Evolutionary conservation across 2,329 filamentous ascomycete genomes (phyloP), one percentile per base, ranked within the genome.

Genomic region (Fusarium sp.): DNA sequence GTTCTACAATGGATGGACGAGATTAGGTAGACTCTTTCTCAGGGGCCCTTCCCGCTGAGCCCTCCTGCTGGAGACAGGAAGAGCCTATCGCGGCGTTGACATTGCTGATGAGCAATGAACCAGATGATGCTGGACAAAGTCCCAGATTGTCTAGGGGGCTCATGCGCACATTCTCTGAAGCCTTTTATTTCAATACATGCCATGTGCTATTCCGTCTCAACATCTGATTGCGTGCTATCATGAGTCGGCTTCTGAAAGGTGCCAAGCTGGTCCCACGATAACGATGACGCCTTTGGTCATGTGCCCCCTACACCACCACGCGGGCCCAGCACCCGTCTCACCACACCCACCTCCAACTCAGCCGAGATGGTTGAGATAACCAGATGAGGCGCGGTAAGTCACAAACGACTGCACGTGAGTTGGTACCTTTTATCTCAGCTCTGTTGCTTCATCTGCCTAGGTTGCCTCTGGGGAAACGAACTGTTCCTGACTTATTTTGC

Each of bases 401-500:
- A 45, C 2, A 61, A 22, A 29, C 2, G 31, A 59, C 42, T 35
- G 22, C 68, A 70, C 62, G 62, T 72, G 72, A 59, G 50, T 29
- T 22, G 37, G 34, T 18, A 6, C 4, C 56, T 57, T 40, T 40
- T 16, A 50, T 50, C 47, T 59, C 16, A 22, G 52, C 20, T 27
- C 34, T 16, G n/a, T 37, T 68, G 40, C 58, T 68, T 62, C 60
- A 68, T 35, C 34, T 29, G 37, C 50, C n/a, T 37, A n/a, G n/a
- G n/a, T n/a, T 66, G 63, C 18, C 31, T 31, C 31, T 54, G 37
- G 2, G n/a, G 31, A 22, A 24, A n/a, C 31, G 4, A 31, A 1
- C 61, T 58, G 37, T 47, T 57, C 35, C 56, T 67, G 52, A 38
- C 22, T 71, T 80, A 85, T 70, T 87, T 87, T 63, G 84, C 81